Evolutionary conservation across 2,329 filamentous ascomycete genomes (phyloP).

Genomic region (Malbranchea zuffiana): DNA sequence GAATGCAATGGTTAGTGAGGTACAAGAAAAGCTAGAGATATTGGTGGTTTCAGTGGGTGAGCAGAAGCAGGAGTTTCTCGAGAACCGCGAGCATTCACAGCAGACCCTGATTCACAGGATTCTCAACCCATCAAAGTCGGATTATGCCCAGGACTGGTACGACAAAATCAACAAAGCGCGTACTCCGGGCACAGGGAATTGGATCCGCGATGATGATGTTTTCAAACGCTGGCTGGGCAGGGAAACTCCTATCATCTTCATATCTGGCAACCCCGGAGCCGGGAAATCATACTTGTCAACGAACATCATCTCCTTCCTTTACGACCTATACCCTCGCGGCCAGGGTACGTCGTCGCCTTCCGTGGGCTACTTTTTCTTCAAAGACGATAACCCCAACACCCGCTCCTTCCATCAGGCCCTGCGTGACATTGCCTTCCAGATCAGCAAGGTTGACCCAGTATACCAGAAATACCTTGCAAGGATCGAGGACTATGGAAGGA

Average conservation of each 20-base stretch:
- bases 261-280: constrained; percentile 37
- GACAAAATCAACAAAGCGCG: constrained; percentile 33
- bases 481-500: constrained; percentile 31
- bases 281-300: constrained; percentile 40
- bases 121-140: constrained; percentile 28
- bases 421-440: constrained; percentile 39
- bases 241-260: constrained; percentile 33
- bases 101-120: constrained; percentile 34
- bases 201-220: constrained; percentile 34
- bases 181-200: constrained; percentile 37
- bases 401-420: constrained; percentile 38
- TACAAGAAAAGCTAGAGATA: constrained; percentile 7
- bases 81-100: constrained; percentile 16
- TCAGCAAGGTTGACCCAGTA: constrained; percentile 37
- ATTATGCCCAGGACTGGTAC: constrained; percentile 37
- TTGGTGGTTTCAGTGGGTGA: no score
- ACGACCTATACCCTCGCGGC: constrained; percentile 23
- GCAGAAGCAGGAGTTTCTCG: constrained; percentile 9
- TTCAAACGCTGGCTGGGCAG: constrained; percentile 31
- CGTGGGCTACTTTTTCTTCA: constrained; percentile 36
- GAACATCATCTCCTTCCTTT: constrained; percentile 33
- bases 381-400: constrained; percentile 37
- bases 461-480: constrained; percentile 36
- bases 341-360: constrained; percentile 17
- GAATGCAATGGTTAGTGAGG: constrained; percentile 2